Evolutionary conservation across 2,329 filamentous ascomycete species (phyloP), one percentile per base, ranked within the genome.

Genomic region (Sporothrix variecibatus): DNA sequence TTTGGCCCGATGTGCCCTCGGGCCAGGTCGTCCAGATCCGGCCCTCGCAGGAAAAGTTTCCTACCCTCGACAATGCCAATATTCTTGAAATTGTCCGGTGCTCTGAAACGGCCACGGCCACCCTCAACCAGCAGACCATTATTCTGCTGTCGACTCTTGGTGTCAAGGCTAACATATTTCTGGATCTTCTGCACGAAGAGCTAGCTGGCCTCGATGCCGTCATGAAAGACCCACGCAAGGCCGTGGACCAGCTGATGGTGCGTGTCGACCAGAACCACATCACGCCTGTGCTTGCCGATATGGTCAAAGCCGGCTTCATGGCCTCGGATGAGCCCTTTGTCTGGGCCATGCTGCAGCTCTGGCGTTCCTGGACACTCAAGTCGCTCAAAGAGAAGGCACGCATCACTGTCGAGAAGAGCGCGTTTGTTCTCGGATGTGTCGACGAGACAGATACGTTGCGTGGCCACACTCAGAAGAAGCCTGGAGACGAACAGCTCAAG

Each of bases 341-440:
- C 28, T 87, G 90, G 75, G 94, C 94, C 0, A 82, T 97, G 9
- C 84, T 99, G 12, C 88, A 90, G 49, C 86, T 98, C 0, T 99
- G 96, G 95, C 88, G 92, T 76, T 89, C 94, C 1, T 98, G 94
- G 93, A 94, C 92, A 0, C 89, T 97, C 77, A 97, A 97, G 79
- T 88, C 92, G 15, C 87, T 99, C 23, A 98, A 97, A 78, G 94
- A 98, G 78, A 98, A 98, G 78, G 94, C 95, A 0, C 92, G 92
- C 38, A 94, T 99, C 60, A 87, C 90, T 1, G 88, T 99, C 11
- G 90, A 94, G 7, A 83, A 95, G 74, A 94, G 95, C 0, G 95
- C 94, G 0, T 97, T 97, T 79, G 86, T 98, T 0, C 88, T 98
- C 7, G 96, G 95, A 2, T 94, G 93, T 76, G 89, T 95, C 6